Evolutionary conservation across 2,329 filamentous ascomycete species (phyloP).

Genomic region (Pseudofabraea citricarpa): DNA sequence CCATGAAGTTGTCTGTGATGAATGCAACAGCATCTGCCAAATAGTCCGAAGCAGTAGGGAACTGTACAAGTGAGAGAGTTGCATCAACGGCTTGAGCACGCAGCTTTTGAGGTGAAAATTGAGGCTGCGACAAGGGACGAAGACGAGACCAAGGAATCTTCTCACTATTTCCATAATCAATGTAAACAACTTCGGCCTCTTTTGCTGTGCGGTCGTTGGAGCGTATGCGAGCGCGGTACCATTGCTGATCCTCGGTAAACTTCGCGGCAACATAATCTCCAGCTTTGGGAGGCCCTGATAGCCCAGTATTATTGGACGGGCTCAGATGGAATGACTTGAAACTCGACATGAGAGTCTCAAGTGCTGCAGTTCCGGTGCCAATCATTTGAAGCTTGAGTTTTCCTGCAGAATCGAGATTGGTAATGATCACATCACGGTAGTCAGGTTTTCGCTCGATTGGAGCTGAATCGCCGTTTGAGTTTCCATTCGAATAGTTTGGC

Average conservation of each 20-base stretch:
- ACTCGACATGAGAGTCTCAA: conserved; percentile 83
- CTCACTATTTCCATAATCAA: conserved; percentile 96
- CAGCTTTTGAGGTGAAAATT: conserved; percentile 78
- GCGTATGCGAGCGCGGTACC: conserved; percentile 89
- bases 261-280: conserved; percentile 89
- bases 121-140: conserved; percentile 70
- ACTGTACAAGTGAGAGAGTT: conserved; percentile 80
- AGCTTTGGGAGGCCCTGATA: conserved; percentile 76
- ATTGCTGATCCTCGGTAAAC: conserved; percentile 84
- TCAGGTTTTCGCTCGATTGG: conserved; percentile 66
- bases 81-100: conserved; percentile 86
- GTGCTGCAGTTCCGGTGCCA: conserved; percentile 75
- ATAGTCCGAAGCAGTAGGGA: conserved; percentile 79
- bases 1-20: conserved; percentile 69
- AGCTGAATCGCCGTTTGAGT: conserved; percentile 44
- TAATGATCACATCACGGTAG: conserved; percentile 91
- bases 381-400: conserved; percentile 89
- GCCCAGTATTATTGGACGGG: conserved; percentile 69
- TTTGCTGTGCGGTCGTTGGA: conserved; percentile 89
- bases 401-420: conserved; percentile 78
- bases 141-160: conserved; percentile 79
- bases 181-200: conserved; percentile 85
- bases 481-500: conserved; percentile 42
- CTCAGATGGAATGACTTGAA: conserved; percentile 91
- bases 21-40: conserved; percentile 73